A percentile compares a stretch with the other conserved stretches of the same genome.
Conservation (phyloP, 1,284 basidiomycete genomes). For the Moesziomyces sp. region DNA sequence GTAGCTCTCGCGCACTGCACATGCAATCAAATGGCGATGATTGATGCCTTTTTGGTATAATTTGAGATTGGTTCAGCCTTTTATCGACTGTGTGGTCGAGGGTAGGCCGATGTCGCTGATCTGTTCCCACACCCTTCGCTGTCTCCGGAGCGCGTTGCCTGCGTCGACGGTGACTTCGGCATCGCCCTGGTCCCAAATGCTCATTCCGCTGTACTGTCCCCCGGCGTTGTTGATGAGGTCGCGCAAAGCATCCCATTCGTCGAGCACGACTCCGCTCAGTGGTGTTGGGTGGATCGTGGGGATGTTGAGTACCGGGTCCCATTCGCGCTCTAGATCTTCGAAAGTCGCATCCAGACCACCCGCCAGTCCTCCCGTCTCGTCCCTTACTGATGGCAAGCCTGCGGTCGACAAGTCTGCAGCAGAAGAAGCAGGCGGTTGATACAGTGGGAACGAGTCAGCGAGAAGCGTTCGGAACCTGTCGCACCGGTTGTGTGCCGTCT, state of each 20-base stretch:
- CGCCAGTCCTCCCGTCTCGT: constrained; percentile 16
- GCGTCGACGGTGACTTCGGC: constrained; percentile 27
- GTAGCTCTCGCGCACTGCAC: background rate
- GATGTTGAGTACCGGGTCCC: constrained; percentile 33
- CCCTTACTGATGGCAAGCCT: background rate
- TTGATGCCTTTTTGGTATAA: background rate
- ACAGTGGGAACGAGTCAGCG: constrained; percentile 30
- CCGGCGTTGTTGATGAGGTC: constrained; percentile 55
- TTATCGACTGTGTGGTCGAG: background rate
- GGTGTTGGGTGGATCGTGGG: constrained; percentile 42
- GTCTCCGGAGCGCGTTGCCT: constrained; percentile 31
- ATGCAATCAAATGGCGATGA: background rate
- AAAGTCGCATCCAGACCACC: constrained; percentile 20
- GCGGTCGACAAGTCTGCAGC: background rate
- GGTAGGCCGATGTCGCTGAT: constrained; percentile 28
- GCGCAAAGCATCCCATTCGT: constrained; percentile 62
- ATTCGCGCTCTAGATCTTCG: constrained; percentile 34
- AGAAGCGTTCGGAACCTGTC: constrained; percentile 20
- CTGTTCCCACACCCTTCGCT: constrained; percentile 29
- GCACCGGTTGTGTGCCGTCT: constrained; percentile 27
- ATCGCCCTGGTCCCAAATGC: constrained; percentile 35
- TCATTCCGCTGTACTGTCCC: constrained; percentile 36
- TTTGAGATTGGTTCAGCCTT: background rate
- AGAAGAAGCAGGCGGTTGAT: background rate
- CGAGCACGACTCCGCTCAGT: constrained; percentile 26